Percentiles rank a stretch among this genome's conserved stretches.
These are phyloP conservation scores for Dictyostelium intermedium DNA, from an alignment of 78 protist species.

Conservation along the genomic window DNA sequence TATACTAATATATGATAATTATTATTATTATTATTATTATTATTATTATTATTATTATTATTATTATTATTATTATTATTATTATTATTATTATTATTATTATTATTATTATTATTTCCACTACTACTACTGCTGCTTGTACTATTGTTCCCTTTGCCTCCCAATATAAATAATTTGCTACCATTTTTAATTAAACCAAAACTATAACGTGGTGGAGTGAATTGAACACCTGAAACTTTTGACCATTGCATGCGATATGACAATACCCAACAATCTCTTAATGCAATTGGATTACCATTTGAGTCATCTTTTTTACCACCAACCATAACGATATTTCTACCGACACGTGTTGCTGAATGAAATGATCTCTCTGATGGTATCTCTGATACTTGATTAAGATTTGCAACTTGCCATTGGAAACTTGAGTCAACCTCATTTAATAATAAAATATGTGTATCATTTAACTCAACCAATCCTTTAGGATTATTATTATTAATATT, in stretches of 20 bases:
- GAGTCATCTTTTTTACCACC: constrained; percentile 40
- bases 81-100: background rate
- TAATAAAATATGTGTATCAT: constrained; percentile 54
- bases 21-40: background rate
- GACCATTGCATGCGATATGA: constrained; percentile 69
- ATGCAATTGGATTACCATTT: constrained; percentile 7
- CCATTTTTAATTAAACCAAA: constrained; percentile 59
- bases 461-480: background rate
- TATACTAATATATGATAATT: too few species aligned
- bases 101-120: background rate
- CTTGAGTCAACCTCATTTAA: constrained; percentile 10
- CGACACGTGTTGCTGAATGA: constrained; percentile 63
- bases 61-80: background rate
- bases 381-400: background rate
- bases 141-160: constrained; percentile 33
- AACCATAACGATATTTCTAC: constrained; percentile 59
- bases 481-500: background rate
- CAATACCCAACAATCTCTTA: constrained; percentile 55
- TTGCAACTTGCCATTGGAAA: constrained; percentile 17
- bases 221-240: constrained; percentile 47
- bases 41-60: background rate
- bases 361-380: constrained; percentile 63
- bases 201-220: constrained; percentile 61
- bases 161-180: constrained; percentile 36
- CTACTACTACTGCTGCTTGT: background rate